Conservation (phyloP, 1,284 basidiomycete genomes). For the Garcileccinum viscosum region DNA sequence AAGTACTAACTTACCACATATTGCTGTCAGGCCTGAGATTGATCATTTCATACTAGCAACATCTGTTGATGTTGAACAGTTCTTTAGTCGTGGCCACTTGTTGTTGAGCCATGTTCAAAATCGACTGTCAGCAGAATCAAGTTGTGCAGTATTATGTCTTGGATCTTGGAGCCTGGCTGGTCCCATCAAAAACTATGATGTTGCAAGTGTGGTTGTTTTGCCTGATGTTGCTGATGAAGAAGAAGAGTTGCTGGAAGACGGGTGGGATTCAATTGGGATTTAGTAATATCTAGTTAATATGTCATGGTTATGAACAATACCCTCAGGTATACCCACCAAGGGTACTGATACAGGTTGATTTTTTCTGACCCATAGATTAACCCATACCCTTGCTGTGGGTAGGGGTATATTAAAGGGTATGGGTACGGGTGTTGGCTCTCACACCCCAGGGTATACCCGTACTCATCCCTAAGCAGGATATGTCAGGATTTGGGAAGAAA, state of each 20-base stretch:
- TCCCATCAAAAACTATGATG: neutral
- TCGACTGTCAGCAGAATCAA: conserved; percentile 28
- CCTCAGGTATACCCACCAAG: neutral
- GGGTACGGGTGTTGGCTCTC: neutral
- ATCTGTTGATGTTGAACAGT: conserved; percentile 36
- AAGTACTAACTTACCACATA: neutral
- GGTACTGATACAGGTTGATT: neutral
- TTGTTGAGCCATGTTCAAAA: conserved; percentile 32
- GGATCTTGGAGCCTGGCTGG: neutral
- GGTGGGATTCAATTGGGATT: neutral
- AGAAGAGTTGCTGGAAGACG: too few species aligned
- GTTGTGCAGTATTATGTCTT: conserved; percentile 35
- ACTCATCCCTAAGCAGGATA: neutral
- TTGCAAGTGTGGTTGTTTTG: neutral
- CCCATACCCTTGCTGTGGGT: neutral
- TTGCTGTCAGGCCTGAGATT: neutral
- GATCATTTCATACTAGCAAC: conserved; percentile 11
- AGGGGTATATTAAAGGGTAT: neutral
- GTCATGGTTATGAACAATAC: neutral
- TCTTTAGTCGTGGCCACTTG: conserved; percentile 34
- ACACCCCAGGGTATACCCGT: neutral
- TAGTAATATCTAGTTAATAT: neutral
- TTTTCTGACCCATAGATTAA: neutral
- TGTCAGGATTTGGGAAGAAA: neutral
- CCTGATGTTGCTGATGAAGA: neutral